Evolutionary conservation across 2,329 filamentous ascomycete genomes (phyloP), one percentile per base, ranked within the genome.

Genomic region (Colletotrichum nymphaeae): DNA sequence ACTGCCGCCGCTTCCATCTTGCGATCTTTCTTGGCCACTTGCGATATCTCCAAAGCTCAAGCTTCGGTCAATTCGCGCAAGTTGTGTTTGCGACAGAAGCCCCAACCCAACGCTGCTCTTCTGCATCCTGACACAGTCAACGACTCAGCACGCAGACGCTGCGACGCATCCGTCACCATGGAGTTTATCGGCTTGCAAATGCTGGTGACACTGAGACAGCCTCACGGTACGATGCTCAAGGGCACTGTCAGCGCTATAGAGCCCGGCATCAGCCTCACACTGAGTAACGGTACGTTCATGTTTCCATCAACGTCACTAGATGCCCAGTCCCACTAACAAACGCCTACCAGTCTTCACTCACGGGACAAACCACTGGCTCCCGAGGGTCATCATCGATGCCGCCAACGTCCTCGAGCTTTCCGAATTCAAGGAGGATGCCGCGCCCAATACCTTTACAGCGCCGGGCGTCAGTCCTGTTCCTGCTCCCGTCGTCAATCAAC

Each of bases 111-210:
- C 55, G 37, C 67, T 12, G 19, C 26, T 19, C n/a, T 42, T 42
- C 56, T 70, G 42, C 49, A 65, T 46, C 63, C 70, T 65, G 62
- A 65, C n/a, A 62, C 67, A 59, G 12, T 52, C 56, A 7, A 66
- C 64, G 72, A 68, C 63, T 56, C 22, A 30, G 42, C 53, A 65
- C 66, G 55, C 75, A 32, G 57, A 63, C 69, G 52, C 37, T 72
- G 63, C 35, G 72, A 72, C 63, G 22, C 57, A 72, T 46, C 37
- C 42, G 49, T 63, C 75, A 83, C 72, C 77, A 93, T 93, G 92
- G 87, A 91, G 79, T 95, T 96, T 81, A 91, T 94, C 78, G 94
- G 94, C 74, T 89, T 94, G 81, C 91, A 92, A 73, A 94, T 97
- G 83, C 85, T 91, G 73, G 92, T 97, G 78, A 93, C 92, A 46